Conservation (phyloP, 345 rosid genomes). For the Hevea brasiliensis region DNA sequence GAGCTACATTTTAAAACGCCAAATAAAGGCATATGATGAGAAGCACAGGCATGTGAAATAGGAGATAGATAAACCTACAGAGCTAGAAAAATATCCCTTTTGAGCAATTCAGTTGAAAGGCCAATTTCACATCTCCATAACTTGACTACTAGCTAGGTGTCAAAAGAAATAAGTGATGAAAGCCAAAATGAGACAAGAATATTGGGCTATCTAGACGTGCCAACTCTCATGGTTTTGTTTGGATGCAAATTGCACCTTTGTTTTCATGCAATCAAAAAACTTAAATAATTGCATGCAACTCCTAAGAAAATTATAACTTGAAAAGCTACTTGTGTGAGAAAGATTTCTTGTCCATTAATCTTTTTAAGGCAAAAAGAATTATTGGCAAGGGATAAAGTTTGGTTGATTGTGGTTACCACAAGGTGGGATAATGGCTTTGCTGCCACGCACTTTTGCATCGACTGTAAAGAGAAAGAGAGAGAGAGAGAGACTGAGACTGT, state of each 20-base stretch:
- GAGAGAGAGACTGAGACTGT: no score
- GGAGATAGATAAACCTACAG: no score
- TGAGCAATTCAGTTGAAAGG: neutral
- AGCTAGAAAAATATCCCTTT: neutral
- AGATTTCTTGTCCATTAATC: neutral
- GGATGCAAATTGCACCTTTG: neutral
- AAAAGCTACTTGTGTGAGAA: slow-evolving; percentile 30
- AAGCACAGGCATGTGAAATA: neutral
- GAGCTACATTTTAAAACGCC: no score
- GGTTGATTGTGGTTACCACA: slow-evolving; percentile 20
- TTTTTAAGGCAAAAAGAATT: neutral
- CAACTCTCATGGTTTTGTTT: neutral
- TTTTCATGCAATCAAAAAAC: neutral
- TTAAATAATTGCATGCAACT: neutral
- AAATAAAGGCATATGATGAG: no score
- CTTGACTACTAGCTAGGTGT: no score
- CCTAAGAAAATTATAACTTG: neutral
- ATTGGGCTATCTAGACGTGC: neutral
- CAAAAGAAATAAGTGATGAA: neutral
- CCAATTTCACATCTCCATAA: neutral
- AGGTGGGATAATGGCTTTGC: slow-evolving; percentile 17
- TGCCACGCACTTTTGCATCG: slow-evolving; percentile 35
- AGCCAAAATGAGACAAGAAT: neutral
- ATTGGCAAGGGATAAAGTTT: slow-evolving; percentile 20
- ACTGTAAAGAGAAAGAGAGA: neutral